Base-by-base conservation (phyloP, 257 asterid species). In the Fraxinus anomala region DNA sequence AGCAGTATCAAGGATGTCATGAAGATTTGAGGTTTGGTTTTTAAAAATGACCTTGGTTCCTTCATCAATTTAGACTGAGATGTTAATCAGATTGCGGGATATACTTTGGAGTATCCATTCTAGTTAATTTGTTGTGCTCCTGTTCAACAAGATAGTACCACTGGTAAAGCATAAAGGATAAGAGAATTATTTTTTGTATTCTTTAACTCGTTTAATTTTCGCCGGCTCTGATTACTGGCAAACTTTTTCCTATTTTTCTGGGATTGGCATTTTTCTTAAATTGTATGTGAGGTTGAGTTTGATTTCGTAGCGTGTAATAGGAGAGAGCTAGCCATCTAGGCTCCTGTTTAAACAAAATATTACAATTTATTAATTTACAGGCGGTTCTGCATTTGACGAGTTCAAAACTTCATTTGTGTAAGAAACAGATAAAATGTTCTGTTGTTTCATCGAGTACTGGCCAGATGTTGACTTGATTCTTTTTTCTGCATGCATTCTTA, bases 51-150 rank as follows among this genome's bases (percentile, higher is more conserved):
- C 81, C 75, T 89, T 85, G 94, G 87, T 73, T 89, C 87, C 77
- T 72, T 77, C 79, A 72, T 87, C 83, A 76, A 82, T 85, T 87
- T 81, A 65, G 81, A 79, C 89, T 81, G 91, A 89, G 97, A 85
- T 86, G 92, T 86, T 86, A 75, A 88, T 89, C 87, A 86, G 88
- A 80, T 83, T 82, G 88, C 89, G 87, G 89, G 89, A 87, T 84
- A 89, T 87, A 82, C 86, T 80, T 78, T 70, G 76, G 86, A 80
- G 75, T 89, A 81, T 87, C 88, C 84, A 76, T 76, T 85, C 84
- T 81, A 84, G 90, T 79, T 83, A 76, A 82, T 83, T 82, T 82
- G 83, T 85, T 82, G 86, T 80, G 89, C 87, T 82, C 76, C 90
- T 83, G 79, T 83, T 83, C 85, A 42, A 84, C 86, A 68, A 81